A percentile compares a stretch with the other conserved stretches of the same genome.
phyloP scores from a whole-genome alignment of 768 basidiomycete genomes.

The Clavulina sp. region DNA sequence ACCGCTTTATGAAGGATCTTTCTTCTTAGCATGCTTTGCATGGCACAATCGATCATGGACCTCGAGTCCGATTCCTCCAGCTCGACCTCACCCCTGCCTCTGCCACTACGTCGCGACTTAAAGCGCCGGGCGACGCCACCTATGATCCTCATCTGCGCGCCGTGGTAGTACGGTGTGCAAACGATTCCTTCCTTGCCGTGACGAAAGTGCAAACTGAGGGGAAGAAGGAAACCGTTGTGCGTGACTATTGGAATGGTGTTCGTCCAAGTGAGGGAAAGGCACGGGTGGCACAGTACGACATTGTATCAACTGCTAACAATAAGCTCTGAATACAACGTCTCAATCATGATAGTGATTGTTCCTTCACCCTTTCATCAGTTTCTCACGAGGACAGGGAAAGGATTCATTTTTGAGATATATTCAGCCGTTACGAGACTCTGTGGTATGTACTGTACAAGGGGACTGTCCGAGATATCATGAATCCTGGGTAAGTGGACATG shows the following conservation, averaged over 20 bases:
- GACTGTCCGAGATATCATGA: too few species aligned
- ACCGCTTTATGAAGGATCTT: background rate
- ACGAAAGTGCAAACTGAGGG: slow-evolving; percentile 44
- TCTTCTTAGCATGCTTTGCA: background rate
- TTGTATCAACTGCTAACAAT: too few species aligned
- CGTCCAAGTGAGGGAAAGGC: too few species aligned
- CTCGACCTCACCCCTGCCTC: slow-evolving; percentile 5
- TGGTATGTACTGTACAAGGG: too few species aligned
- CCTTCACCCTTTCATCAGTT: too few species aligned
- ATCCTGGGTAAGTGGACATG: too few species aligned
- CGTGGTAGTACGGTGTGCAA: slow-evolving; percentile 39
- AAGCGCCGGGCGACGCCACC: slow-evolving; percentile 25
- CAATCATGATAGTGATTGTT: too few species aligned
- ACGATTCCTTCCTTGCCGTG: slow-evolving; percentile 34
- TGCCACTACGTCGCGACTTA: slow-evolving; percentile 6
- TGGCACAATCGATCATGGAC: slow-evolving; percentile 8
- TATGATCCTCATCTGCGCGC: slow-evolving; percentile 25
- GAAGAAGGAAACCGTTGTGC: slow-evolving; percentile 33
- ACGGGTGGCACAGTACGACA: too few species aligned
- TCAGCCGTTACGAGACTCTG: too few species aligned
- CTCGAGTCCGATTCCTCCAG: slow-evolving; percentile 7
- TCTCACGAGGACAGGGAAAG: too few species aligned
- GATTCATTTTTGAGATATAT: too few species aligned
- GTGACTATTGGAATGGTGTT: slow-evolving; percentile 70
- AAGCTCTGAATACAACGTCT: too few species aligned